These are phyloP conservation scores for Macadamia integrifolia DNA, from an alignment of 164 flowering plant genomes.

Conservation along the genomic window DNA sequence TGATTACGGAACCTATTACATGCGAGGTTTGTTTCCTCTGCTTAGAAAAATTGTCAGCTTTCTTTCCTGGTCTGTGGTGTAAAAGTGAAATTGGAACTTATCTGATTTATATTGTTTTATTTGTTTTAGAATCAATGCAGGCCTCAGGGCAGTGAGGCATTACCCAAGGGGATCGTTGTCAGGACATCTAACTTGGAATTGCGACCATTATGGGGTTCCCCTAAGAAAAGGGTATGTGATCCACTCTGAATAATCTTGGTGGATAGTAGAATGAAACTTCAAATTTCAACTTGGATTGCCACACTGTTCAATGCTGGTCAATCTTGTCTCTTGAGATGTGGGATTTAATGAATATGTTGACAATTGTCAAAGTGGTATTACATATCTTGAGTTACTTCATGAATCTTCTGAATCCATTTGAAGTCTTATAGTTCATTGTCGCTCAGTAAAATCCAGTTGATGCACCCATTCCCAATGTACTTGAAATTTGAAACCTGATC, in stretches of 20 bases:
- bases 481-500: too few species aligned
- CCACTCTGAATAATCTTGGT: neutral
- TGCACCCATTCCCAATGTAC: too few species aligned
- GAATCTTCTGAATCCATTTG: too few species aligned
- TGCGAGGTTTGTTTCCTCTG: conserved; percentile 46
- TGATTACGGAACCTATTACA: conserved; percentile 17
- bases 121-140: conserved; percentile 47
- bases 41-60: neutral
- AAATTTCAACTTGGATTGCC: too few species aligned
- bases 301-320: too few species aligned
- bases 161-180: conserved; percentile 75
- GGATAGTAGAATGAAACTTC: neutral
- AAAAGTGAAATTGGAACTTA: neutral
- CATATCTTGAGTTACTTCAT: too few species aligned
- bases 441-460: too few species aligned
- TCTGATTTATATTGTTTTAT: neutral
- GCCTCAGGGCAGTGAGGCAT: conserved; percentile 63
- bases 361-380: too few species aligned
- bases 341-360: too few species aligned
- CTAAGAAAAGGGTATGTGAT: conserved; percentile 29
- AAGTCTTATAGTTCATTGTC: too few species aligned
- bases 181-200: conserved; percentile 66
- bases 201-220: conserved; percentile 71
- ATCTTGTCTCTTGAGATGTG: too few species aligned
- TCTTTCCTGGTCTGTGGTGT: neutral